These are phyloP conservation scores for Willaertia magna DNA, from an alignment of 208 protist genomes.

Conservation along the genomic window DNA sequence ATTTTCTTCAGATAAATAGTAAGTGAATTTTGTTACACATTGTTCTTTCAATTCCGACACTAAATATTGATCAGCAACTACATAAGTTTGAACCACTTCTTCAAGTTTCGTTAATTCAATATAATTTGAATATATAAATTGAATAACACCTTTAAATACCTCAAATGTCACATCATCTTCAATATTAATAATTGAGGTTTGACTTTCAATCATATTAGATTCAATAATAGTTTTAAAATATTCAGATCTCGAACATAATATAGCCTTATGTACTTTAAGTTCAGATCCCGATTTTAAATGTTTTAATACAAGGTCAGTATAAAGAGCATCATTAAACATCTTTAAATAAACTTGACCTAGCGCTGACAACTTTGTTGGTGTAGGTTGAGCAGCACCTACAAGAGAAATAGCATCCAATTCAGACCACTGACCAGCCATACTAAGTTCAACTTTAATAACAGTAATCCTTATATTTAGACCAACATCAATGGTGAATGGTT, in stretches of 20 bases:
- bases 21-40: neutral
- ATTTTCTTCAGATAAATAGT: neutral
- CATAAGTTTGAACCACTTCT: neutral
- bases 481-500: no score
- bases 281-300: neutral
- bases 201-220: neutral
- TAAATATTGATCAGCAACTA: neutral
- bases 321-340: neutral
- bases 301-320: neutral
- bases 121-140: neutral
- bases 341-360: neutral
- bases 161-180: neutral
- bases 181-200: neutral
- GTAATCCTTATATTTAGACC: no score
- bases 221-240: neutral
- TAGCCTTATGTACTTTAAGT: neutral
- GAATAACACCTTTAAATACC: neutral
- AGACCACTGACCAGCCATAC: neutral
- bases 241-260: neutral
- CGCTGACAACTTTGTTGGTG: neutral
- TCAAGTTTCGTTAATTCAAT: neutral
- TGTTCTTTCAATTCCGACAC: neutral
- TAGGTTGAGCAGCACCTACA: neutral
- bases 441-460: neutral
- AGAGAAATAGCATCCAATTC: neutral